Evolutionary conservation across 441 rosid species (phyloP).

Genomic region (Hypseocharis bilobata): DNA sequence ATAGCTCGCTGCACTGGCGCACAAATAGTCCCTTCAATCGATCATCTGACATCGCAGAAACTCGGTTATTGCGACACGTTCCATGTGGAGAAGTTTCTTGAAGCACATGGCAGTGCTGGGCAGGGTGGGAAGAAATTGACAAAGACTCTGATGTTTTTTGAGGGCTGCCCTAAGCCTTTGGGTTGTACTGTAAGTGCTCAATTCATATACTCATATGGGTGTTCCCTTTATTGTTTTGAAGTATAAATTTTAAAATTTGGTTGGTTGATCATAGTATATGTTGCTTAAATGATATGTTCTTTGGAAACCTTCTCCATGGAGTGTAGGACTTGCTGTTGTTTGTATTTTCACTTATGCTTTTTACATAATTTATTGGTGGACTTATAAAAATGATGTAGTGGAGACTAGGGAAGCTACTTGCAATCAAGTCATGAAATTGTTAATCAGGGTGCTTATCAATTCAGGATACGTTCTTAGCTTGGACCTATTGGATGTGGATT

Average conservation of each 20-base stretch:
- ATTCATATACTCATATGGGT: neutral
- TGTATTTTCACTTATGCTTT: neutral
- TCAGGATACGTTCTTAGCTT: neutral
- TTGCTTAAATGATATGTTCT: too few species aligned
- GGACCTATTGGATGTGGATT: neutral
- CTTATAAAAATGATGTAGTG: neutral
- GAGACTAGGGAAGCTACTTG: neutral
- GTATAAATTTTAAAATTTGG: neutral
- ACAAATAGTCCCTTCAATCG: slow-evolving; percentile 83
- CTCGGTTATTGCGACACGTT: slow-evolving; percentile 81
- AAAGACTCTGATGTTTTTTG: slow-evolving; percentile 90
- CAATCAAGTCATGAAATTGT: neutral
- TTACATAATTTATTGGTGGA: neutral
- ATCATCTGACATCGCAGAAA: slow-evolving; percentile 79
- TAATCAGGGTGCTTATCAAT: neutral
- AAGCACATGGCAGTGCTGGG: slow-evolving; percentile 74
- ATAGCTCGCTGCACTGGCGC: slow-evolving; percentile 95
- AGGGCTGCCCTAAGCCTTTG: slow-evolving; percentile 92
- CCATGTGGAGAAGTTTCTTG: slow-evolving; percentile 69
- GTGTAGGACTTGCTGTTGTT: neutral
- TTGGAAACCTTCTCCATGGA: neutral
- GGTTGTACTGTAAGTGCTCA: slow-evolving; percentile 80
- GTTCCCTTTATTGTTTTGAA: neutral
- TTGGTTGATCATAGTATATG: neutral
- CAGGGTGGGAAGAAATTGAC: slow-evolving; percentile 69